Evolutionary conservation across 2,329 filamentous ascomycete species (phyloP).

Genomic region (Talaromyces sp.): DNA sequence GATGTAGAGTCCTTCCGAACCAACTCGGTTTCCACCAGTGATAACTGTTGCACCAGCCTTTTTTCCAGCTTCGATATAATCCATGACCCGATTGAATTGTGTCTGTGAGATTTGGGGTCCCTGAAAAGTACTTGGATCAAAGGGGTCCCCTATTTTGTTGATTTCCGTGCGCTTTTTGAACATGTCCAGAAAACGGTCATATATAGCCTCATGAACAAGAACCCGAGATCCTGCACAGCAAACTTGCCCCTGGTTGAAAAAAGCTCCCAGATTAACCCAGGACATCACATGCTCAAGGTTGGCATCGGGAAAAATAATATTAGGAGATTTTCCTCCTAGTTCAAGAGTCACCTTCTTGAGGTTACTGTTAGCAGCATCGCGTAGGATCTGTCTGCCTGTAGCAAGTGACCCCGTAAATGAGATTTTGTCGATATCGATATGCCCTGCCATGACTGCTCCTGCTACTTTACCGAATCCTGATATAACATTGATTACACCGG

Average conservation of each 20-base stretch:
- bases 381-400: conserved; percentile 52
- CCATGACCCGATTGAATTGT: conserved; percentile 81
- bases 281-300: conserved; percentile 33
- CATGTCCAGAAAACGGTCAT: conserved; percentile 52
- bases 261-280: conserved; percentile 43
- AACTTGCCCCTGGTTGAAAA: conserved; percentile 53
- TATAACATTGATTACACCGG: conserved; percentile 52
- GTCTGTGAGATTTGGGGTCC: conserved; percentile 75
- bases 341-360: conserved; percentile 53
- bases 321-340: conserved; percentile 53
- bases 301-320: conserved; percentile 52
- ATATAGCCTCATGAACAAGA: conserved; percentile 55
- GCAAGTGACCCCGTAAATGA: conserved; percentile 54
- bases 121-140: conserved; percentile 71
- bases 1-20: conserved; percentile 76
- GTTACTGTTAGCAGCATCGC: conserved; percentile 50
- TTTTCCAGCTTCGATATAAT: conserved; percentile 58
- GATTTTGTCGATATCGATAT: conserved; percentile 54
- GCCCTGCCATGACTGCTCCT: conserved; percentile 50
- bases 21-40: conserved; percentile 63
- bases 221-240: conserved; percentile 51
- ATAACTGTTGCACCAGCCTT: conserved; percentile 58
- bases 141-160: conserved; percentile 70
- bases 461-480: conserved; percentile 57
- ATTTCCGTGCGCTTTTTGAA: conserved; percentile 68